Evolutionary conservation across 176 grass and related monocot species (phyloP), one percentile per base, ranked within the genome.

Genomic region (Musa beccarii): DNA sequence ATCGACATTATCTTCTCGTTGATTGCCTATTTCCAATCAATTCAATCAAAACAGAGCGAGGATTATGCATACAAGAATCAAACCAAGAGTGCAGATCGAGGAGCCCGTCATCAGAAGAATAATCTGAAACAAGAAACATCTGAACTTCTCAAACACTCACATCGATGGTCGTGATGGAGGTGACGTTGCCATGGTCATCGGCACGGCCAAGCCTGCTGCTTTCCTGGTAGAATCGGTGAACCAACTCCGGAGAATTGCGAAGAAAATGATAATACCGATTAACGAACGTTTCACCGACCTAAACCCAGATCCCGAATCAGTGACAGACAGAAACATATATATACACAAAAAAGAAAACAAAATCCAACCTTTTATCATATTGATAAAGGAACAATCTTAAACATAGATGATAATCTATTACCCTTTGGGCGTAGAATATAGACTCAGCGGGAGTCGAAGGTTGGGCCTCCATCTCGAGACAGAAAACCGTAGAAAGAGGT

Each of bases 1-100:
- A 89, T 99, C 8, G 96, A 87, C 81, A 89, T 34, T 81, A 99
- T 99, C 91, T 92, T 94, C 20, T 89, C 81, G 54, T 88, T 92
- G 79, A 99, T 99, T 52, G 81, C 90, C 96, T 99, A 80, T 28
- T 61, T 71, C 23, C 14, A 64, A 69, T 22, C 11, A 51, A 80
- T 55, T 15, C 9, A 74, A 51, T 13, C 29, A 34, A 34, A 5
- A 34, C 3, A 34, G 29, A 34, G 29, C 29, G 29, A 34, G 29
- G 29, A 34, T 34, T 34, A 34, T 5, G 29, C 5, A 34, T 34
- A 34, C 3, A 5, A 34, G 29, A 34, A 34, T 34, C 29, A 34
- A 34, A 5, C 29, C 29, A 34, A 34, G 29, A 34, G 29, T 34
- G n/a, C n/a, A 14, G n/a, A 61, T 61, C 1, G 57, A 17, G 14